These are phyloP conservation scores for Leishmania braziliensis DNA, from an alignment of 208 protist genomes.

Conservation along the genomic window DNA sequence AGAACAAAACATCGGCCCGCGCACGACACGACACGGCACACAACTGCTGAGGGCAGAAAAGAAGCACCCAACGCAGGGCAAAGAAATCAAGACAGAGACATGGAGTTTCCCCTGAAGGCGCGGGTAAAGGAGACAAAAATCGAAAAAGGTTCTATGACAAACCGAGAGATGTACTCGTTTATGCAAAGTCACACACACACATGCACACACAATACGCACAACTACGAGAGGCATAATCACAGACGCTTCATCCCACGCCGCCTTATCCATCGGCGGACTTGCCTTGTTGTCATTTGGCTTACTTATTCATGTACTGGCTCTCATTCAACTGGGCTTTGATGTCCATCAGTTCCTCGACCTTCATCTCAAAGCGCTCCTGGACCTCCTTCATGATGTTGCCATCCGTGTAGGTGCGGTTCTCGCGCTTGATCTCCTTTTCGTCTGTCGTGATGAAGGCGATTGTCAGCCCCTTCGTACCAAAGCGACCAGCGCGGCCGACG, in stretches of 20 bases:
- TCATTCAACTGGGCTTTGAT: constrained; percentile 88
- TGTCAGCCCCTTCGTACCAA: constrained; percentile 99
- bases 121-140: neutral
- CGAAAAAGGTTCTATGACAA: neutral
- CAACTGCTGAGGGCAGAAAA: neutral
- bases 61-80: neutral
- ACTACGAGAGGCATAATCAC: neutral
- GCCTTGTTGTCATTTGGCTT: constrained; percentile 1
- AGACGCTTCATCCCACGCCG: neutral
- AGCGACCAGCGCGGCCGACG: constrained; percentile 96
- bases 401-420: constrained; percentile 90
- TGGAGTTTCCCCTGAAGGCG: neutral
- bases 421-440: constrained; percentile 92
- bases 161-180: neutral
- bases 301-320: constrained; percentile 93
- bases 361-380: constrained; percentile 98
- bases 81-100: too few relatives aligned
- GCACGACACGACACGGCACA: neutral
- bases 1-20: neutral
- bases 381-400: constrained; percentile 95
- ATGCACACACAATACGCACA: neutral
- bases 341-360: constrained; percentile 96
- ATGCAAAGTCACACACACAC: neutral
- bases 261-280: neutral
- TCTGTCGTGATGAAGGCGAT: constrained; percentile 98